These are phyloP conservation scores for Asterionellopsis glacialis DNA, from an alignment of 108 stramenopile species.

Conservation along the genomic window DNA sequence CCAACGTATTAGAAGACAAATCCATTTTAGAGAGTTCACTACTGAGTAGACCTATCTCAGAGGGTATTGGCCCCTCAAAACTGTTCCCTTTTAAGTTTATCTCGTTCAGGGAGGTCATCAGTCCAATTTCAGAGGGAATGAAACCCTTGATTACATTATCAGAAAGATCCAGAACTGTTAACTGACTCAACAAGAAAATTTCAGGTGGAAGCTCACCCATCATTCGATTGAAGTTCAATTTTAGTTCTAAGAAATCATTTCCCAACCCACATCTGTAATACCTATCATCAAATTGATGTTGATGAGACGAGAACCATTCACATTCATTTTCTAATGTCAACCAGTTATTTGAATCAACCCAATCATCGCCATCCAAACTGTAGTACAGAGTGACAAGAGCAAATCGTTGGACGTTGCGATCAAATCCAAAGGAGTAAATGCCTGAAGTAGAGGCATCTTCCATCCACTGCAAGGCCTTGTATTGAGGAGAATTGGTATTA, in stretches of 20 bases:
- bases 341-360: slow-evolving; percentile 22
- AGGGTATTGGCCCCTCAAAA: no score
- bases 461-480: no score
- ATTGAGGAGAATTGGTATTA: no score
- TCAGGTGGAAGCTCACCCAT: neutral
- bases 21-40: no score
- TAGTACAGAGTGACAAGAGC: slow-evolving; percentile 51
- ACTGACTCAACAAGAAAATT: neutral
- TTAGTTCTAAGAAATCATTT: neutral
- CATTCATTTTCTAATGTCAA: slow-evolving; percentile 28
- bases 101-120: no score
- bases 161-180: slow-evolving; percentile 1
- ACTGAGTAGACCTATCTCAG: no score
- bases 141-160: neutral
- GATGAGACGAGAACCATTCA: slow-evolving; percentile 24
- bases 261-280: no score
- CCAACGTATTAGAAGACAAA: no score
- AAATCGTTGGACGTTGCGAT: slow-evolving; percentile 28
- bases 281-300: no score
- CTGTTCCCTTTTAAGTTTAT: no score
- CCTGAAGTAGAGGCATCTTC: no score
- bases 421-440: no score
- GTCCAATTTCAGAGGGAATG: neutral
- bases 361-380: slow-evolving; percentile 24
- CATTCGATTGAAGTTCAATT: slow-evolving; percentile 2